Conservation (phyloP, 176 grass and related monocot genomes). For the Secale cereale region DNA sequence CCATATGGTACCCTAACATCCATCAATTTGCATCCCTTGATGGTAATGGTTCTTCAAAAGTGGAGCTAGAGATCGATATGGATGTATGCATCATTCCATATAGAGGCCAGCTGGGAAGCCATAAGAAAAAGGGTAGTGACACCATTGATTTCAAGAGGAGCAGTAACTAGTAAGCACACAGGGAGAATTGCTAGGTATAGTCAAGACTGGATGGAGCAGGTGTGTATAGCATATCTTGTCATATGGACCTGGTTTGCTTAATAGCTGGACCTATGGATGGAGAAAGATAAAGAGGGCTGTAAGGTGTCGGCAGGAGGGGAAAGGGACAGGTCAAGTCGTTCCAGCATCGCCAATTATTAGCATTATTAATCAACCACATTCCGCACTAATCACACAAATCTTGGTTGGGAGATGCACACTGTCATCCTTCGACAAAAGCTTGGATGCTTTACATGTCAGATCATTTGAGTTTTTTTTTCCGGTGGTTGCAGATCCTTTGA, state of each 20-base stretch:
- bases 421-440: neutral
- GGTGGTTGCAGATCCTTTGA: too few relatives aligned
- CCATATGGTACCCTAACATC: too few relatives aligned
- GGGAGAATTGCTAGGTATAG: neutral
- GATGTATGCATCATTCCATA: neutral
- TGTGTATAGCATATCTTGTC: neutral
- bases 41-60: neutral
- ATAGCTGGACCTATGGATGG: neutral
- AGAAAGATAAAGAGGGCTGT: conserved; percentile 15
- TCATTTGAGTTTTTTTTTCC: too few relatives aligned
- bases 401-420: neutral
- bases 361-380: neutral
- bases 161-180: neutral
- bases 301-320: conserved; percentile 15
- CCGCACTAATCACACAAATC: neutral
- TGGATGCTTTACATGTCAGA: neutral
- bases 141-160: neutral
- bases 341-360: conserved; percentile 9
- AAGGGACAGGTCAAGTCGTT: neutral
- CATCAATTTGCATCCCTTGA: neutral
- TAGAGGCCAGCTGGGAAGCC: neutral
- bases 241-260: neutral
- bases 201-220: neutral
- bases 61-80: neutral
- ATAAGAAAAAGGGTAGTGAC: neutral